phyloP scores from a whole-genome alignment of 2,329 filamentous ascomycete species.

The Cytospora chrysosperma region DNA sequence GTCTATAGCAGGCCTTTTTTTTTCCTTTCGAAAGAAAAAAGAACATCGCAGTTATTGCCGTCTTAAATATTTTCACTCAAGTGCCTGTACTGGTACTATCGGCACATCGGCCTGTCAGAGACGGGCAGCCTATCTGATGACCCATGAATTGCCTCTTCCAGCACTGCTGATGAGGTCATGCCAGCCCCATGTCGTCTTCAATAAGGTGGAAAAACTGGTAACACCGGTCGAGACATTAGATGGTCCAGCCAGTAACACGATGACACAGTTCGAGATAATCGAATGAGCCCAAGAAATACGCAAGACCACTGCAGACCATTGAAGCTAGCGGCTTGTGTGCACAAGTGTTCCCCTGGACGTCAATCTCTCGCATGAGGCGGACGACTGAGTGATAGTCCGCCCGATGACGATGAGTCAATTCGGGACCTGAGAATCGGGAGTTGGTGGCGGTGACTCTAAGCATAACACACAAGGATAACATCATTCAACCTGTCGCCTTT shows the following conservation, averaged over 20 bases:
- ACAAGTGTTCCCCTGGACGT: conserved; percentile 4
- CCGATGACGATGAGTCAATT: background rate
- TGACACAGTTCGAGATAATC: conserved; percentile 7
- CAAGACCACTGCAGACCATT: conserved; percentile 6
- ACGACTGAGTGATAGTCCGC: background rate
- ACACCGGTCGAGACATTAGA: background rate
- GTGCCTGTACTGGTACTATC: background rate
- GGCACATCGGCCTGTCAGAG: background rate
- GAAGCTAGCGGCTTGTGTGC: conserved; percentile 11
- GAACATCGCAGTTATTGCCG: too few relatives aligned
- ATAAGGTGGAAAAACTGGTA: background rate
- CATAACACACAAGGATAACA: background rate
- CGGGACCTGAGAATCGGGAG: background rate
- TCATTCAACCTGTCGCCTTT: background rate
- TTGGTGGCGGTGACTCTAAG: conserved; percentile 22
- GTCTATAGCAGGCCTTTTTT: too few relatives aligned
- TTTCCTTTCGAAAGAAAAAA: too few relatives aligned
- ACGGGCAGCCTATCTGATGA: background rate
- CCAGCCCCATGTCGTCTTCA: background rate
- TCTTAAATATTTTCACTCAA: background rate
- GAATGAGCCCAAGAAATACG: conserved; percentile 7
- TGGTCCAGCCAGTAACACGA: conserved; percentile 6
- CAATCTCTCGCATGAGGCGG: background rate
- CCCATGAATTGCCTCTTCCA: background rate
- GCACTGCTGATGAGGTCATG: background rate